A percentile compares a stretch with the other conserved stretches of the same genome.
Evolutionary conservation across 345 rosid species (phyloP).

Genomic region (Camelina hispida): DNA sequence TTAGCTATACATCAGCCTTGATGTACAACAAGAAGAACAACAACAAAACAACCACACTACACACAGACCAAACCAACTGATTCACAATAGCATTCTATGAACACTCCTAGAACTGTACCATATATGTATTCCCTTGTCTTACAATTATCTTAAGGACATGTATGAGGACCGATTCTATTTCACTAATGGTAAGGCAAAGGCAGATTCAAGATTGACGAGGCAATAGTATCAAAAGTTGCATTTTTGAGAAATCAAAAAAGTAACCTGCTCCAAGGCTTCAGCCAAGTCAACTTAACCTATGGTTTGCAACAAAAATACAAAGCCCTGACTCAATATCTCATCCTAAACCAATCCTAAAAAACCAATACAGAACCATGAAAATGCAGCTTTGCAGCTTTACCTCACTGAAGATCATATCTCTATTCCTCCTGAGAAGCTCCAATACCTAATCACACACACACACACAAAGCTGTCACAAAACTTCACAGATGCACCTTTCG

Average conservation of each 20-base stretch:
- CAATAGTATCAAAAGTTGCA: neutral
- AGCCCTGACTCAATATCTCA: neutral
- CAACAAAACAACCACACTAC: neutral
- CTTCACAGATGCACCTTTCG: too few relatives aligned
- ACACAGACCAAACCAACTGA: constrained; percentile 14
- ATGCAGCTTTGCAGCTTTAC: too few relatives aligned
- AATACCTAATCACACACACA: too few relatives aligned
- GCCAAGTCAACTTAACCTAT: too few relatives aligned
- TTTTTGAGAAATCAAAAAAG: too few relatives aligned
- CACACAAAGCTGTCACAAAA: too few relatives aligned
- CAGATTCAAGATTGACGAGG: neutral
- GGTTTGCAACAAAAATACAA: neutral
- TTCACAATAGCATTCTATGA: neutral
- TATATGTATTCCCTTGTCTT: neutral
- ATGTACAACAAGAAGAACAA: too few relatives aligned
- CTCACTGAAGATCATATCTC: too few relatives aligned
- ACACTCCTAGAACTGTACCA: constrained; percentile 23
- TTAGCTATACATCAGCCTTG: constrained; percentile 4
- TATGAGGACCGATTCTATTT: constrained; percentile 2
- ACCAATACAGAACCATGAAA: neutral
- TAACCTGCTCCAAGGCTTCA: too few relatives aligned
- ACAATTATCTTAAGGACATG: neutral
- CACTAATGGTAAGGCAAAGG: neutral
- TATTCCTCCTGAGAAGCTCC: too few relatives aligned
- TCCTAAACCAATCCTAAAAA: neutral